Evolutionary conservation across 306 rosid species (phyloP).

Genomic region (Dalbergia cultrata): DNA sequence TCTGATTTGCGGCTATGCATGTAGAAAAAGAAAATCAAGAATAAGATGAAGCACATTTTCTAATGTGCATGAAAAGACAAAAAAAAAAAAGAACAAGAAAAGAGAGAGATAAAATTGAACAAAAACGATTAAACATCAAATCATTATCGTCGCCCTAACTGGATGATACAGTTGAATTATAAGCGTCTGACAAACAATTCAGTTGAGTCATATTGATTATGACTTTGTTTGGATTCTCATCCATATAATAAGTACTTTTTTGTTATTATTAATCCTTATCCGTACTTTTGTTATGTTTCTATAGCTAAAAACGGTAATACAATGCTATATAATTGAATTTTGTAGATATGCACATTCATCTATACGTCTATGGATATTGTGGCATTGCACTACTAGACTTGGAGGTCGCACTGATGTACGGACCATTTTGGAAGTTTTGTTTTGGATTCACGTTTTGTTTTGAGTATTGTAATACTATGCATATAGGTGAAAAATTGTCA

Average conservation of each 20-base stretch:
- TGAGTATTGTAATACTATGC: not conserved
- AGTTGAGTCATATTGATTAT: not conserved
- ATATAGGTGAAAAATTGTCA: not conserved
- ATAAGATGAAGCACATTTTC: not conserved
- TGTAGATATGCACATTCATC: not conserved
- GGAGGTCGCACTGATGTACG: not conserved
- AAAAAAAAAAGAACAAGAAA: too few species aligned
- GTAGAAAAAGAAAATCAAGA: not conserved
- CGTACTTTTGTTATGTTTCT: not conserved
- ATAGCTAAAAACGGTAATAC: not conserved
- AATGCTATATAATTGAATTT: not conserved
- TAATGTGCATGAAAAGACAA: not conserved
- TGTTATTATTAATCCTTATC: too few species aligned
- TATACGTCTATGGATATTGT: not conserved
- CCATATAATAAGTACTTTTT: not conserved
- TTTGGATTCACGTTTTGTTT: too few species aligned
- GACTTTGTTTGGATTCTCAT: constrained; percentile 1
- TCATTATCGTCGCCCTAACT: not conserved
- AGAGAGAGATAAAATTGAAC: not conserved
- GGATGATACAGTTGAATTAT: not conserved
- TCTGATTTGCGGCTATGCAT: not conserved
- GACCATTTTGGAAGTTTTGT: not conserved
- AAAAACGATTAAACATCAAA: not conserved
- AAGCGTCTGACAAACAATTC: not conserved
- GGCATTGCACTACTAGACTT: not conserved